Percentiles rank a stretch among this genome's conserved stretches.
These are phyloP conservation scores for Xylariaceae sp. DNA, from an alignment of 2,329 filamentous ascomycete species.

Conservation along the genomic window DNA sequence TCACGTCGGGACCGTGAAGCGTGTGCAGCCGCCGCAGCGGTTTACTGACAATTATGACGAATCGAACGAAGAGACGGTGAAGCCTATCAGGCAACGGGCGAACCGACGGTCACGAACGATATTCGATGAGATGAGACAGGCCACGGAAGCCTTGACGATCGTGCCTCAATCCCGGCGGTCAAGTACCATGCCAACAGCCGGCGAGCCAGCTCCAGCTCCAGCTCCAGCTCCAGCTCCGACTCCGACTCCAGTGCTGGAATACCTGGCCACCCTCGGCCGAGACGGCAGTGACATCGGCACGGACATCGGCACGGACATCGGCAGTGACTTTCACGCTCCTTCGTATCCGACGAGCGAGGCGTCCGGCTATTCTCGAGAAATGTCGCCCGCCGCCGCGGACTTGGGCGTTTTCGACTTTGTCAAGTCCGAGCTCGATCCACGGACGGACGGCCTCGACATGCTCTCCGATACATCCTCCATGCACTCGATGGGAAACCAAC, in stretches of 20 bases:
- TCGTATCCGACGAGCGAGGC: constrained; percentile 37
- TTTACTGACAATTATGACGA: constrained; percentile 59
- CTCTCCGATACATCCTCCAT: constrained; percentile 19
- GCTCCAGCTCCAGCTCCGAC: constrained; percentile 46
- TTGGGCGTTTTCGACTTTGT: constrained; percentile 42
- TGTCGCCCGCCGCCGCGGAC: constrained; percentile 48
- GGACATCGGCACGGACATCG: constrained; percentile 34
- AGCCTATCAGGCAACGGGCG: constrained; percentile 43
- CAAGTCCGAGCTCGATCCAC: constrained; percentile 37
- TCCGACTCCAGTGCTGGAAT: constrained; percentile 44
- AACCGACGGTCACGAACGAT: constrained; percentile 44
- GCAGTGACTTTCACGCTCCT: constrained; percentile 31
- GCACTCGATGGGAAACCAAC: constrained; percentile 24
- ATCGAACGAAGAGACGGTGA: constrained; percentile 62
- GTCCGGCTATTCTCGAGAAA: constrained; percentile 45
- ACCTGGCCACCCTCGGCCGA: constrained; percentile 46
- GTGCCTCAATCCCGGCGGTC: constrained; percentile 52
- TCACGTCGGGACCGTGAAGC: constrained; percentile 41
- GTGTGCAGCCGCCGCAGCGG: constrained; percentile 39
- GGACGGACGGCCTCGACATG: constrained; percentile 17
- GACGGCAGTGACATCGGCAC: constrained; percentile 34
- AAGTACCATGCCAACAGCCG: constrained; percentile 40
- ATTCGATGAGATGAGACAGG: constrained; percentile 55
- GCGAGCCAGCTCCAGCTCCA: constrained; percentile 41
- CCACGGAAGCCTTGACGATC: constrained; percentile 46